These are phyloP conservation scores for Apiotrichum montevideense DNA, from an alignment of 1,284 basidiomycete species.

Conservation along the genomic window DNA sequence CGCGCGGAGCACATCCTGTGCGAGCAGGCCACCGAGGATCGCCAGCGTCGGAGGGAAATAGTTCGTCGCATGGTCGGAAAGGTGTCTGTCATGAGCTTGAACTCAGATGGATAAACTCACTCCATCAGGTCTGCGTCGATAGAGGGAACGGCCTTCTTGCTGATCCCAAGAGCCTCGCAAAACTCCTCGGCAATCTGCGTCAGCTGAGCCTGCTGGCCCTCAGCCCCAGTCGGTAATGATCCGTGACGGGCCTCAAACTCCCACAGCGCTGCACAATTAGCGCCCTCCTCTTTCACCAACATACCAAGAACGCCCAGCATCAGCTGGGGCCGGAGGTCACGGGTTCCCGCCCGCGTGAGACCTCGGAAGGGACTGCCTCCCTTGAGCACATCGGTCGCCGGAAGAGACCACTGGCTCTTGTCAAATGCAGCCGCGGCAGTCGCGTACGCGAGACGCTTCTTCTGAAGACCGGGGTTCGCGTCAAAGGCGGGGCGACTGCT, in stretches of 20 bases:
- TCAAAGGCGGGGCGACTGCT: slow-evolving; percentile 4
- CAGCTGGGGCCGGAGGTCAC: slow-evolving; percentile 66
- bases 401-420: slow-evolving; percentile 32
- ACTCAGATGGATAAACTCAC: slow-evolving; percentile 20
- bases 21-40: slow-evolving; percentile 86
- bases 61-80: slow-evolving; percentile 65
- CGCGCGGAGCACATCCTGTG: slow-evolving; percentile 89
- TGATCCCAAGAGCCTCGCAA: slow-evolving; percentile 60
- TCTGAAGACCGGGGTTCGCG: slow-evolving; percentile 54
- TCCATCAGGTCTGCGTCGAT: slow-evolving; percentile 51
- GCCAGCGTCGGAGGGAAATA: slow-evolving; percentile 87
- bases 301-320: slow-evolving; percentile 68
- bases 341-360: slow-evolving; percentile 66
- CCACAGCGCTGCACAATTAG: slow-evolving; percentile 61
- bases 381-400: slow-evolving; percentile 10
- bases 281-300: slow-evolving; percentile 17
- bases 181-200: slow-evolving; percentile 57
- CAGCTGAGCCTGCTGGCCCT: slow-evolving; percentile 55
- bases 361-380: slow-evolving; percentile 58
- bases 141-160: slow-evolving; percentile 57
- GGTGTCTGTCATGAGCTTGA: slow-evolving; percentile 47
- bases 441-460: slow-evolving; percentile 60
- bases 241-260: slow-evolving; percentile 64
- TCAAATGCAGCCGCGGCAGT: slow-evolving; percentile 61
- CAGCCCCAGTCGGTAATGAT: slow-evolving; percentile 54